phyloP scores from a whole-genome alignment of 768 basidiomycete genomes.

The Neoboletus brunneissimus region DNA sequence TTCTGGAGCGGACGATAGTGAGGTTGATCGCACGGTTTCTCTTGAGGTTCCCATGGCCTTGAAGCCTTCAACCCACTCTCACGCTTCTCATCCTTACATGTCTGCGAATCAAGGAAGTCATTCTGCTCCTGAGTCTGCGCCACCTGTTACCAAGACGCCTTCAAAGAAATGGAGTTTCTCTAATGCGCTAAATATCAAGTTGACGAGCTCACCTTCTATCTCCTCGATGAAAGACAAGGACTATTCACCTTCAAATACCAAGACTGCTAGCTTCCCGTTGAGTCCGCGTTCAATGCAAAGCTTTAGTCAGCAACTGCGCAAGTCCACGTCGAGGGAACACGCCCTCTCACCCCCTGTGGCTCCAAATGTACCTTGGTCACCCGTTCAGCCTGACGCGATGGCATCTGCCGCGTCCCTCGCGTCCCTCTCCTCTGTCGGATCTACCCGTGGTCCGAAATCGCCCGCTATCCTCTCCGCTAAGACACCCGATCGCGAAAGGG shows the following conservation, averaged over 20 bases:
- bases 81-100: slow-evolving; percentile 39
- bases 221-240: slow-evolving; percentile 51
- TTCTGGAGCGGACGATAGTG: slow-evolving; percentile 43
- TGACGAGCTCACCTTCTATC: slow-evolving; percentile 63
- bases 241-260: slow-evolving; percentile 29
- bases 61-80: slow-evolving; percentile 26
- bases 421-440: slow-evolving; percentile 72
- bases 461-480: slow-evolving; percentile 43
- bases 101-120: slow-evolving; percentile 37
- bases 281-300: slow-evolving; percentile 63
- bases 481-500: slow-evolving; percentile 58
- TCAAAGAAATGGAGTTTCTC: slow-evolving; percentile 98
- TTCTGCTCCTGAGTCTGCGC: slow-evolving; percentile 41
- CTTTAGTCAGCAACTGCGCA: slow-evolving; percentile 65
- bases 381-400: slow-evolving; percentile 74
- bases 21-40: slow-evolving; percentile 47
- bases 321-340: slow-evolving; percentile 67
- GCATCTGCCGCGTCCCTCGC: slow-evolving; percentile 71
- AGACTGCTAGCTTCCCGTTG: slow-evolving; percentile 55
- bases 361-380: slow-evolving; percentile 58
- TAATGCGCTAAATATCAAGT: slow-evolving; percentile 74
- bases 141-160: slow-evolving; percentile 65
- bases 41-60: slow-evolving; percentile 47
- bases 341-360: slow-evolving; percentile 41
- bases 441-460: slow-evolving; percentile 50